Conservation (phyloP, 2,329 filamentous ascomycete genomes). For the Nigrospora sphaerica region DNA sequence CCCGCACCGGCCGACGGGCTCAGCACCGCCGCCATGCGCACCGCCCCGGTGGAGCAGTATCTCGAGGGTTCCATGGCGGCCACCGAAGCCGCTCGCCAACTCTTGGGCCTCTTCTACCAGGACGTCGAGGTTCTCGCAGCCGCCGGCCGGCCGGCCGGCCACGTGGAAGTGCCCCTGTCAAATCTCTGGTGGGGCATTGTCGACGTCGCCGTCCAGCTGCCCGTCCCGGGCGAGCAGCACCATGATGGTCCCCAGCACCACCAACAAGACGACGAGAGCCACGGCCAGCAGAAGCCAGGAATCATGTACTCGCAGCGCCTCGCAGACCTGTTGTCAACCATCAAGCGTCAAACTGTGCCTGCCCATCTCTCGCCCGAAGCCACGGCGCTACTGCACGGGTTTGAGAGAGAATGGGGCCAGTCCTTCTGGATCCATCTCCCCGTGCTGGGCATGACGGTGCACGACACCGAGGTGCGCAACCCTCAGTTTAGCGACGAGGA, state of each 20-base stretch:
- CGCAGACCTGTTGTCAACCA: not conserved
- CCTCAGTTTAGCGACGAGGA: not conserved
- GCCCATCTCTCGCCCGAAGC: not conserved
- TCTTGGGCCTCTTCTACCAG: not conserved
- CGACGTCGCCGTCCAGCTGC: not conserved
- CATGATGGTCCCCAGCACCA: no score
- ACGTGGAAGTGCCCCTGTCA: not conserved
- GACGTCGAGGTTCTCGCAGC: not conserved
- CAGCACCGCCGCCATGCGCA: no score
- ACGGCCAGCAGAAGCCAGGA: not conserved
- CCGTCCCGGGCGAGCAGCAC: not conserved
- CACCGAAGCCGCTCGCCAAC: no score
- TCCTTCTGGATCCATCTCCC: not conserved
- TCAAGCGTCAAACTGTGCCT: not conserved
- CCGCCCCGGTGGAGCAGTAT: no score
- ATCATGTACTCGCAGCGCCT: not conserved
- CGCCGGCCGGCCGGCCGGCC: no score
- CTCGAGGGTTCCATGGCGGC: no score
- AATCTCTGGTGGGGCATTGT: not conserved
- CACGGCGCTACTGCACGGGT: not conserved
- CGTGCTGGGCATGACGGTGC: not conserved
- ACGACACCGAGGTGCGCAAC: not conserved
- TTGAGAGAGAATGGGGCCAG: not conserved
- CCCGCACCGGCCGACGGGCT: no score
- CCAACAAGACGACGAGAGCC: not conserved